Base-by-base conservation (phyloP, 768 basidiomycete species). In the Psilocybe cubensis region DNA sequence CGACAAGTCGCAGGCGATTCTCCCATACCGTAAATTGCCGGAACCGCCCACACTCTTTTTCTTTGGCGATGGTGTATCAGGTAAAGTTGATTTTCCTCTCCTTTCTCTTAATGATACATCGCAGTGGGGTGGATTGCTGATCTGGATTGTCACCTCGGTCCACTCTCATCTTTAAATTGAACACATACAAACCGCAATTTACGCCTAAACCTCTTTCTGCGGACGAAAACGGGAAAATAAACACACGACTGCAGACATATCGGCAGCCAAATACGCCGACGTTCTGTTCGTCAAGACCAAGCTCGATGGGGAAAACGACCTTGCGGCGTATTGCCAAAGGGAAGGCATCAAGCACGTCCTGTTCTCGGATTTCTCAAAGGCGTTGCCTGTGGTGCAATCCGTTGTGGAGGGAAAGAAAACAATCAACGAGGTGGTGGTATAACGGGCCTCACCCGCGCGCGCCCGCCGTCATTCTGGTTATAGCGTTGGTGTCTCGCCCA, bases 21-120 rank as follows among this genome's bases (percentile, higher is more conserved):
- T 96, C 29, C 96, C 93, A 0, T 99, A 98, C 74, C 80, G 87
- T n/a, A 74, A 79, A 40, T 79, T 96, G 41, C 63, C 76, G 5
- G 69, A 84, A 45, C 85, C 87, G 4, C 96, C 97, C 2, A 87
- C 83, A 1, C 77, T 96, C 9, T 96, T 99, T 75, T 99, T 97
- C 84, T 96, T 97, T 61, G 97, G 97, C 0, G 97, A 99, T 70
- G 97, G 97, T 29, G 97, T 97, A 48, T 95, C 93, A 54, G 94
- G 94, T 92, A 57, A 40, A 83, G 7, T n/a, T 10, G n/a, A n/a
- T n/a, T n/a, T n/a, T n/a, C n/a, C n/a, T n/a, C n/a, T n/a, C n/a
- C n/a, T n/a, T n/a, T 21, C n/a, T 23, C 42, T 4, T 4, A 48
- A 24, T 23, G 25, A 29, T 28, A 2, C n/a, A 29, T 27, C 21